phyloP scores from a whole-genome alignment of 805 yeast species.

The Naumovozyma baii region DNA sequence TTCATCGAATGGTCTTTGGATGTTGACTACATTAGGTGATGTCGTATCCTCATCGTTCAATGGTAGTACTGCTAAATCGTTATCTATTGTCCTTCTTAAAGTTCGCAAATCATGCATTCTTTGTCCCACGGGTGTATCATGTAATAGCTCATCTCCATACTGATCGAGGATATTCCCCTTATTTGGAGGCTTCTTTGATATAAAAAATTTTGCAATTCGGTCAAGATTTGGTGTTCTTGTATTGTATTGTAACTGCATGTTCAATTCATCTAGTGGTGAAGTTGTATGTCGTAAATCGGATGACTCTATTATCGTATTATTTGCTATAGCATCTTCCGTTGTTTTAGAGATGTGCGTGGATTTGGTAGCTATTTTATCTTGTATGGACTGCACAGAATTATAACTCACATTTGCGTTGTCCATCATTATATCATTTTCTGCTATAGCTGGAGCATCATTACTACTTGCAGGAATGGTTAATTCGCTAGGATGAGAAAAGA shows the following conservation, averaged over 20 bases:
- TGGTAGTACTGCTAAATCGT: background rate
- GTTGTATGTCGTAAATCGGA: background rate
- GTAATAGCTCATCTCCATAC: slow-evolving; percentile 7
- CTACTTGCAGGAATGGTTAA: background rate
- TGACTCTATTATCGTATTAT: background rate
- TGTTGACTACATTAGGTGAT: background rate
- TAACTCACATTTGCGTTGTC: background rate
- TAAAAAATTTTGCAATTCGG: slow-evolving; percentile 19
- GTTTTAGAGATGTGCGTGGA: background rate
- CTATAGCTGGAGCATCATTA: background rate
- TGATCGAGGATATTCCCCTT: slow-evolving; percentile 8
- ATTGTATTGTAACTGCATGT: slow-evolving; percentile 4
- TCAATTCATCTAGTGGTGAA: background rate
- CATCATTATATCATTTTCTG: background rate
- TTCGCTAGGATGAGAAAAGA: background rate
- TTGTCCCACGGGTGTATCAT: slow-evolving; percentile 14
- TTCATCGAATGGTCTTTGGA: background rate
- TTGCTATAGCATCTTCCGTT: background rate
- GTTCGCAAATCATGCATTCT: slow-evolving; percentile 1
- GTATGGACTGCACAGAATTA: background rate
- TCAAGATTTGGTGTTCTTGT: slow-evolving; percentile 23
- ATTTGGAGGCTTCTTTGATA: slow-evolving; percentile 11
- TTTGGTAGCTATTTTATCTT: background rate
- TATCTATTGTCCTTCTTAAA: background rate
- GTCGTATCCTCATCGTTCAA: background rate